A percentile compares a stretch with the other conserved stretches of the same genome.
Evolutionary conservation across 306 rosid species (phyloP).

Genomic region (Gillenia trifoliata): DNA sequence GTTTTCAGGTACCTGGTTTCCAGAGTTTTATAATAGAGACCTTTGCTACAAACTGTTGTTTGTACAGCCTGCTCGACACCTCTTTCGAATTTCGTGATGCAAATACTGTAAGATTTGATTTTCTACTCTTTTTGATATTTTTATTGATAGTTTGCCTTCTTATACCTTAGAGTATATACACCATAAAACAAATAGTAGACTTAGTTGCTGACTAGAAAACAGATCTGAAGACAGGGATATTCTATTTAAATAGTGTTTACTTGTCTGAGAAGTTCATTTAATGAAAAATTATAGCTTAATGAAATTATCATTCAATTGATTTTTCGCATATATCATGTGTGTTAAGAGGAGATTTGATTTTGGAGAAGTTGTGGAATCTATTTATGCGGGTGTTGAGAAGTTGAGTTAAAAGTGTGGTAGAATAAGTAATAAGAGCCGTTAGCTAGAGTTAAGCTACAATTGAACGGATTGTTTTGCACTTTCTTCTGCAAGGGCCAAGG

Average conservation of each 20-base stretch:
- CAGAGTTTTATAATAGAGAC: constrained; percentile 68
- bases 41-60: constrained; percentile 87
- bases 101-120: constrained; percentile 66
- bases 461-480: background rate
- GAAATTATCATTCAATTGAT: background rate
- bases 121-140: background rate
- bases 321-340: background rate
- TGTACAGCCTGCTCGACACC: constrained; percentile 86
- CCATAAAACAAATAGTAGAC: background rate
- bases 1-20: constrained; percentile 86
- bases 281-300: background rate
- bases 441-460: background rate
- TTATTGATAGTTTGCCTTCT: background rate
- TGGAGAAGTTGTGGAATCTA: background rate
- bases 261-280: background rate
- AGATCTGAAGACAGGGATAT: background rate
- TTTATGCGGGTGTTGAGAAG: background rate
- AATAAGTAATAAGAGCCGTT: background rate
- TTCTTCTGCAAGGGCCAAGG: background rate
- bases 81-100: constrained; percentile 90
- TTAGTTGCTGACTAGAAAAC: background rate
- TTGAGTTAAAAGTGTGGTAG: background rate
- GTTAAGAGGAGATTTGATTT: background rate
- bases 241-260: background rate
- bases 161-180: background rate